A percentile compares a stretch with the other conserved stretches of the same genome.
Evolutionary conservation across 805 yeast genomes (phyloP).

Genomic region (Nakazawaea holstii): DNA sequence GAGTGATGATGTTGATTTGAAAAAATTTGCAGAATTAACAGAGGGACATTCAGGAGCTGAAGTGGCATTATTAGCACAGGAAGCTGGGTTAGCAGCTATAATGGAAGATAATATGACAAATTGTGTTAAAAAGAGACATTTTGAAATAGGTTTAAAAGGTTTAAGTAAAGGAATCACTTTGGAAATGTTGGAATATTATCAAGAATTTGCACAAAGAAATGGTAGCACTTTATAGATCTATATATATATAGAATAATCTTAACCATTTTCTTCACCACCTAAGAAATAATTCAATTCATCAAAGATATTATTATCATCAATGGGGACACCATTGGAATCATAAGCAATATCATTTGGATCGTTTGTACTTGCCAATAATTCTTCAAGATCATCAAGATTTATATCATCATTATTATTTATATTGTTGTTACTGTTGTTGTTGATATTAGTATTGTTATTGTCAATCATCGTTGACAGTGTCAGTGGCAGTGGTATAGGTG

Average conservation of each 20-base stretch:
- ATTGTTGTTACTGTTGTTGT: background rate
- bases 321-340: conserved; percentile 5
- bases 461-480: background rate
- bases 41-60: conserved; percentile 98
- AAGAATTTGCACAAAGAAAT: conserved; percentile 38
- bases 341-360: conserved; percentile 5
- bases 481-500: conserved; percentile 39
- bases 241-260: background rate
- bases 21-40: conserved; percentile 52
- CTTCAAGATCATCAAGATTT: conserved; percentile 10
- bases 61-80: conserved; percentile 85
- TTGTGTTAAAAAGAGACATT: conserved; percentile 59
- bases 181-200: conserved; percentile 79
- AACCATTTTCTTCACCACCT: conserved; percentile 1
- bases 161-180: conserved; percentile 76
- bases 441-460: conserved; percentile 4
- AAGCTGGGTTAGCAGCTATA: conserved; percentile 92
- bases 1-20: conserved; percentile 38
- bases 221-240: conserved; percentile 1
- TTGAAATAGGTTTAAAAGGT: conserved; percentile 61
- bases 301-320: conserved; percentile 11
- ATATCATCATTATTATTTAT: background rate
- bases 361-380: conserved; percentile 10
- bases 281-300: conserved; percentile 12
- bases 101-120: conserved; percentile 63